A percentile compares a stretch with the other conserved stretches of the same genome.
phyloP scores from a whole-genome alignment of 2,329 filamentous ascomycete species.

The Talaromyces sp. region DNA sequence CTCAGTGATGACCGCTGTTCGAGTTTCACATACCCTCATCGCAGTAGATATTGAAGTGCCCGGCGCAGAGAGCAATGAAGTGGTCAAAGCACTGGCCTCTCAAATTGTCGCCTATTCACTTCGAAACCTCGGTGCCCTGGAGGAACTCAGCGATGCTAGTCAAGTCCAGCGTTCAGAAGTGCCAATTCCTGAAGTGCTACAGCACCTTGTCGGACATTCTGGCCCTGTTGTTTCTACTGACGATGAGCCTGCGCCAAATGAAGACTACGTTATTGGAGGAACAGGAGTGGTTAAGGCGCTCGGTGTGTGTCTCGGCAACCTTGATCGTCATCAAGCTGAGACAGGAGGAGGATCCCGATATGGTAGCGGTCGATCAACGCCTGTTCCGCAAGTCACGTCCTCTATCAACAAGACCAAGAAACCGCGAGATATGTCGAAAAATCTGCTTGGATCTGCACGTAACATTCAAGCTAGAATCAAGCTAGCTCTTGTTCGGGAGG shows the following conservation, averaged over 20 bases:
- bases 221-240: conserved; percentile 50
- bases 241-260: conserved; percentile 68
- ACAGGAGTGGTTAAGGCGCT: conserved; percentile 93
- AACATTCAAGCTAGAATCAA: conserved; percentile 82
- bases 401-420: conserved; percentile 51
- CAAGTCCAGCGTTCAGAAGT: conserved; percentile 47
- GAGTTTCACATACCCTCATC: conserved; percentile 76
- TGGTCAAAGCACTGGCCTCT: conserved; percentile 86
- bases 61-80: conserved; percentile 71
- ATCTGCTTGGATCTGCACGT: conserved; percentile 76
- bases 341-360: conserved; percentile 32
- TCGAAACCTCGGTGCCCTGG: conserved; percentile 74
- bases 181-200: conserved; percentile 73
- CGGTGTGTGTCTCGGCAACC: conserved; percentile 81
- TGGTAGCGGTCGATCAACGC: conserved; percentile 51
- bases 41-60: conserved; percentile 91
- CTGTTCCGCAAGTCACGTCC: conserved; percentile 47
- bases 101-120: conserved; percentile 94
- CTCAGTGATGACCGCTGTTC: conserved; percentile 79
- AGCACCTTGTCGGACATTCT: conserved; percentile 75
- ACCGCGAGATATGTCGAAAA: conserved; percentile 89
- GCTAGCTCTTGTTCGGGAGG: conserved; percentile 72
- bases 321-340: conserved; percentile 51
- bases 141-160: conserved; percentile 45
- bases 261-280: conserved; percentile 93